phyloP scores from a whole-genome alignment of 805 yeast genomes.

The Dipodascus albidus region DNA sequence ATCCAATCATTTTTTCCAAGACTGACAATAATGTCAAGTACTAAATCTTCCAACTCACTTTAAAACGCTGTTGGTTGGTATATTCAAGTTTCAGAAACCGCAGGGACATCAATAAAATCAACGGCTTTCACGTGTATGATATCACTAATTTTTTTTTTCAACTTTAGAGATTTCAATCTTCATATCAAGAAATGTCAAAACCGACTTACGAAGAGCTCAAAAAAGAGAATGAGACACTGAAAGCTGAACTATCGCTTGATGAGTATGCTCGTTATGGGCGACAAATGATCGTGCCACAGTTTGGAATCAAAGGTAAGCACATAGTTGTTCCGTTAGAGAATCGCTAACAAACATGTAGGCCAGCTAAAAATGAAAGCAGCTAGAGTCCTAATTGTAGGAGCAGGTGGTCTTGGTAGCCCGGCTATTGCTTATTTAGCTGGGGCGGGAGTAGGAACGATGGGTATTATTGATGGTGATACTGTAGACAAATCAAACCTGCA shows the following conservation, averaged over 20 bases:
- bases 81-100: neutral
- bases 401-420: conserved; percentile 96
- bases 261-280: conserved; percentile 85
- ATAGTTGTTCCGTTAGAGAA: conserved; percentile 4
- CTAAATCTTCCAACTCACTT: too few species aligned
- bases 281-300: conserved; percentile 84
- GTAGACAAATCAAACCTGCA: conserved; percentile 84
- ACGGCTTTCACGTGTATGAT: neutral
- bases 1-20: neutral
- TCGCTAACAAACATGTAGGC: conserved; percentile 25
- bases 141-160: neutral
- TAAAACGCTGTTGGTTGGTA: too few species aligned
- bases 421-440: conserved; percentile 76
- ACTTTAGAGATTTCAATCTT: neutral
- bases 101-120: neutral
- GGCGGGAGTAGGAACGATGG: conserved; percentile 77
- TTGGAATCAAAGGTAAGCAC: conserved; percentile 33
- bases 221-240: neutral
- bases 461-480: conserved; percentile 76
- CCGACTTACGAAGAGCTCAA: neutral
- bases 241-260: neutral
- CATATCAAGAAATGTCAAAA: neutral
- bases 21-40: too few species aligned
- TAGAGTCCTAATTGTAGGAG: conserved; percentile 73
- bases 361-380: conserved; percentile 51